These are phyloP conservation scores for Phytophthora uliginosa DNA, from an alignment of 352 stramenopile genomes.

Conservation along the genomic window DNA sequence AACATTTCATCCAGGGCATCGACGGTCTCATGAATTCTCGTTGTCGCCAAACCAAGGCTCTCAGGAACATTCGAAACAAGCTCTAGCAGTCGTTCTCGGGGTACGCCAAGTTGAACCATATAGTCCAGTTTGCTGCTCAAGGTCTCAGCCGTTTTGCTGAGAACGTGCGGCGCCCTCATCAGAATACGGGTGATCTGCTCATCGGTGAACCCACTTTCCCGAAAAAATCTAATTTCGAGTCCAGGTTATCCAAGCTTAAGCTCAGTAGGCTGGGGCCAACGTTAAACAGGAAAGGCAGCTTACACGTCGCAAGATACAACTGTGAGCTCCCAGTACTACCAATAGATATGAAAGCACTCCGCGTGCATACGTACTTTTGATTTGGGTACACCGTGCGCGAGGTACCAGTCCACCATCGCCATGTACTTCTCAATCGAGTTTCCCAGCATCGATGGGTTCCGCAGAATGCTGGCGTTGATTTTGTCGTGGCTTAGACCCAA, in stretches of 20 bases:
- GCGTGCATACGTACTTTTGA: background rate
- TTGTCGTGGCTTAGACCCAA: conserved; percentile 17
- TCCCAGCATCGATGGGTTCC: conserved; percentile 8
- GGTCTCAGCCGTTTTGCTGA: background rate
- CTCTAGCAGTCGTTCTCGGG: background rate
- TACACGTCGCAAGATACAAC: too few relatives aligned
- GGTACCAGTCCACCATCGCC: conserved; percentile 16
- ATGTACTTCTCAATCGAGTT: conserved; percentile 14
- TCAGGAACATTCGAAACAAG: background rate
- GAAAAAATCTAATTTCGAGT: background rate
- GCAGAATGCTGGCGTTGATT: conserved; percentile 15
- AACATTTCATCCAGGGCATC: conserved; percentile 3
- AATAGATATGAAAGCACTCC: background rate
- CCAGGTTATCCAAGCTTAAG: background rate
- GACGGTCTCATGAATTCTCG: conserved; percentile 1
- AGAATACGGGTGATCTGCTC: background rate
- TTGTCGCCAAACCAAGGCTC: background rate
- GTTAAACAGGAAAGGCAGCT: background rate
- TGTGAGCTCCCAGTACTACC: background rate
- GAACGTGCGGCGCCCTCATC: background rate
- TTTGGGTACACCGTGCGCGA: conserved; percentile 1
- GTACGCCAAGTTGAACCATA: background rate
- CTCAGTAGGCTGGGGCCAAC: background rate
- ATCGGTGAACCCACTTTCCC: background rate
- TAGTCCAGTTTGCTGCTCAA: background rate